Evolutionary conservation across 208 protist genomes (phyloP).

Genomic region (Trypanosoma brucei): DNA sequence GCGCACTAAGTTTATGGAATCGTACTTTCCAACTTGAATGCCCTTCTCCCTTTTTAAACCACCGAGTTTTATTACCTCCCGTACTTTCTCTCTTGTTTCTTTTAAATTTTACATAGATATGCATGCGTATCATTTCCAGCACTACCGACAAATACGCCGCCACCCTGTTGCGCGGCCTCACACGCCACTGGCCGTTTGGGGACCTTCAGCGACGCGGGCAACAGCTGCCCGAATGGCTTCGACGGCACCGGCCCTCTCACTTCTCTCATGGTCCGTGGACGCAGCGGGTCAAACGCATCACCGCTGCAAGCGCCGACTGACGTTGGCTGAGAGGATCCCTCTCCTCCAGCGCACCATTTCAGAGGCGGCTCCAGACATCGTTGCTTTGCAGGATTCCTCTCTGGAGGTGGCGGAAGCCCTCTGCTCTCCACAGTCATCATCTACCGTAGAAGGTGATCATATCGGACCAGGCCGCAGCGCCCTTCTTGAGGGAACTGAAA

Average conservation of each 20-base stretch:
- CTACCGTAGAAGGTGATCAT: no score
- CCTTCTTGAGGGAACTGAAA: no score
- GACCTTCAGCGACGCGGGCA: not conserved
- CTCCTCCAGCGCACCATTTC: conserved; percentile 45
- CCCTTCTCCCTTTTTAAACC: not conserved
- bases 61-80: not conserved
- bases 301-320: conserved; percentile 49
- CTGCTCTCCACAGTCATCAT: not conserved
- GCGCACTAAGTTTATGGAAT: no score
- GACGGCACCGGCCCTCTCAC: conserved; percentile 45
- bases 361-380: conserved; percentile 47
- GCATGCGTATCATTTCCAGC: not conserved
- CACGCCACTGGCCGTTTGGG: not conserved
- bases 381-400: conserved; percentile 77
- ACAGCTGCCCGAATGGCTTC: conserved; percentile 1
- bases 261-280: conserved; percentile 80
- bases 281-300: conserved; percentile 40
- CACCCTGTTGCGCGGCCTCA: not conserved
- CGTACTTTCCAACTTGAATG: no score
- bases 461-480: no score
- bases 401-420: conserved; percentile 44
- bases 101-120: conserved; percentile 4
- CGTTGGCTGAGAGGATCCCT: conserved; percentile 40
- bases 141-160: not conserved
- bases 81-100: not conserved